These are phyloP conservation scores for Chaetomium cochliodes DNA, from an alignment of 495 filamentous ascomycete species.

Conservation along the genomic window DNA sequence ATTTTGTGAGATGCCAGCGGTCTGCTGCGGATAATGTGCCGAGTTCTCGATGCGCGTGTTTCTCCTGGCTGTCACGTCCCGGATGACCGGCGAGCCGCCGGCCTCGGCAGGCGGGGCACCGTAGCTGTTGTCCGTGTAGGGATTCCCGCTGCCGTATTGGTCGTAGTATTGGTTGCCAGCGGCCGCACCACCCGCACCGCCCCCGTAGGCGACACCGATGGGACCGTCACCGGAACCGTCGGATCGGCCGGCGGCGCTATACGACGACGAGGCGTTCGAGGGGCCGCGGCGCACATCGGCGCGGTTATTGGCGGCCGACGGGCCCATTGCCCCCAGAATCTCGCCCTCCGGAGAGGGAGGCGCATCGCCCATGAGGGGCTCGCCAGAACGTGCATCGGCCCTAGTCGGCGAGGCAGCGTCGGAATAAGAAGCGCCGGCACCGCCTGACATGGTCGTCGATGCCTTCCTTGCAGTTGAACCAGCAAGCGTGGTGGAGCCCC, in stretches of 20 bases:
- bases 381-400: conserved; percentile 69
- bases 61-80: conserved; percentile 86
- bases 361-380: conserved; percentile 61
- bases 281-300: conserved; percentile 80
- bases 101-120: conserved; percentile 33
- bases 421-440: conserved; percentile 65
- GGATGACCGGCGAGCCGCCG: conserved; percentile 73
- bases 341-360: conserved; percentile 67
- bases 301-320: conserved; percentile 62
- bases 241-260: conserved; percentile 78
- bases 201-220: conserved; percentile 47
- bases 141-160: conserved; percentile 52
- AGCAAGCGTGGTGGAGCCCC: conserved; percentile 74
- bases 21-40: conserved; percentile 81
- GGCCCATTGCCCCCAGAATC: conserved; percentile 68
- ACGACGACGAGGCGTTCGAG: conserved; percentile 94
- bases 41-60: conserved; percentile 95
- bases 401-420: conserved; percentile 72
- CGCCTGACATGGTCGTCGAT: conserved; percentile 83
- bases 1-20: conserved; percentile 96
- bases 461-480: conserved; percentile 76
- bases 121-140: conserved; percentile 43
- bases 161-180: conserved; percentile 44
- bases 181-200: conserved; percentile 18
- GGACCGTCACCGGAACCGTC: conserved; percentile 77